Evolutionary conservation across 257 asterid genomes (phyloP), one percentile per base, ranked within the genome.

Genomic region (Paulownia fortunei): DNA sequence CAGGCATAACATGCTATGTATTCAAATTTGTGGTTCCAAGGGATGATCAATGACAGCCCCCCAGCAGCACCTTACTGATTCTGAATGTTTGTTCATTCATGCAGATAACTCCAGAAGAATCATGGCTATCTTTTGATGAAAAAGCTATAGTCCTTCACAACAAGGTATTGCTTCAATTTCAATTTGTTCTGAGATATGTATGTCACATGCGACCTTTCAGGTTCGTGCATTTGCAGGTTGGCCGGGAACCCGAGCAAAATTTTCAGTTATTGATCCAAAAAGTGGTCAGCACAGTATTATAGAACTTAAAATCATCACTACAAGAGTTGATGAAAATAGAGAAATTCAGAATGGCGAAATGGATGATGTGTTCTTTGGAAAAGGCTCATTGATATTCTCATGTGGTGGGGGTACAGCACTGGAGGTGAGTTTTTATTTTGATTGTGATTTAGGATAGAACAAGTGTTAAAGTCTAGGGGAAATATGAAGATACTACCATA

Each of bases 181-280:
- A 79, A 49, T 77, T 74, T 39, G 41, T 47, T 70, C 12, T 27
- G 59, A 34, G 68, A 47, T 84, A 76, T 71, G 39, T 67, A 72
- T 78, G 76, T 87, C 75, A 82, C 89, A 77, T 34, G 68, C 81
- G 84, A 78, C 82, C 85, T 88, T 89, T 82, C 86, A 96, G 99
- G 99, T 96, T 70, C 93, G 98, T 81, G 99, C 99, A 72, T 89
- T 96, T 89, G 91, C 99, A 88, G 98, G 99, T 44, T 96, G 98
- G 99, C 99, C 99, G 0, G 98, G 99, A 80, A 92, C 99, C 51
- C 92, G 98, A 73, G 92, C 97, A 77, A 93, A 84, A 86, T 86
- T 92, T 18, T 69, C 70, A 52, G 84, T 86, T 32, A 41, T 86
- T 74, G 90, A 87, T 73, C 83, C 90, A 7, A 63, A 76, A 71